A percentile compares a stretch with the other conserved stretches of the same genome.
Conservation (phyloP, 495 filamentous ascomycete species). For the Penicilliopsis zonata region DNA sequence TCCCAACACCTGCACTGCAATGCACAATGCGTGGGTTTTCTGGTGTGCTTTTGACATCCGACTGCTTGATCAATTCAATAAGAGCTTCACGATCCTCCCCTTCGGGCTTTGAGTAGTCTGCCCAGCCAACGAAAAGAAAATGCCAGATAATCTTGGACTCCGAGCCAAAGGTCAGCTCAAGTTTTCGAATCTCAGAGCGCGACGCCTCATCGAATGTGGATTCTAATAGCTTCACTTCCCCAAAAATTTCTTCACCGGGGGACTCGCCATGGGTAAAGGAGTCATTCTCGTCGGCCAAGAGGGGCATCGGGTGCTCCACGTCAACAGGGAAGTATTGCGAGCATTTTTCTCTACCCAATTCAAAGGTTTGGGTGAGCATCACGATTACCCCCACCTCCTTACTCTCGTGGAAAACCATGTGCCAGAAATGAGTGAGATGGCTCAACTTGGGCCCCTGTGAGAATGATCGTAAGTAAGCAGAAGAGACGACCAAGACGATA, state of each 20-base stretch:
- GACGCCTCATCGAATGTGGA: slow-evolving; percentile 32
- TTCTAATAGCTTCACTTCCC: slow-evolving; percentile 37
- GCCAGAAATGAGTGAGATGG: slow-evolving; percentile 70
- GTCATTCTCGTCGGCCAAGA: slow-evolving; percentile 35
- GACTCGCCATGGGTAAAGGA: slow-evolving; percentile 15
- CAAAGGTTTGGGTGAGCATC: slow-evolving; percentile 89
- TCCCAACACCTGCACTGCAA: slow-evolving; percentile 88
- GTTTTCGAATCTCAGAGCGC: slow-evolving; percentile 42
- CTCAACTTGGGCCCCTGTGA: slow-evolving; percentile 66
- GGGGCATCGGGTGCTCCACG: slow-evolving; percentile 47
- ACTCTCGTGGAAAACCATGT: slow-evolving; percentile 88
- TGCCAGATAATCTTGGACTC: slow-evolving; percentile 71
- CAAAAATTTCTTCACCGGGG: slow-evolving; percentile 11
- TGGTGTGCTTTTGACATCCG: slow-evolving; percentile 53
- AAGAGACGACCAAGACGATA: slow-evolving; percentile 8
- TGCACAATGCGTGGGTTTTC: slow-evolving; percentile 80
- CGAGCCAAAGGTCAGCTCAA: slow-evolving; percentile 41
- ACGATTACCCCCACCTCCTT: slow-evolving; percentile 72
- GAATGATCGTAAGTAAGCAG: slow-evolving; percentile 1
- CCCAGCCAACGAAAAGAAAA: slow-evolving; percentile 85
- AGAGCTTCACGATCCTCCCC: slow-evolving; percentile 67
- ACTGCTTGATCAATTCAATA: slow-evolving; percentile 64
- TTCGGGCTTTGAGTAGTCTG: slow-evolving; percentile 82
- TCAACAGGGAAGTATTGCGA: slow-evolving; percentile 74
- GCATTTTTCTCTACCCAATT: slow-evolving; percentile 77